phyloP scores from a whole-genome alignment of 208 protist species.

The Trypanosoma theileri region DNA sequence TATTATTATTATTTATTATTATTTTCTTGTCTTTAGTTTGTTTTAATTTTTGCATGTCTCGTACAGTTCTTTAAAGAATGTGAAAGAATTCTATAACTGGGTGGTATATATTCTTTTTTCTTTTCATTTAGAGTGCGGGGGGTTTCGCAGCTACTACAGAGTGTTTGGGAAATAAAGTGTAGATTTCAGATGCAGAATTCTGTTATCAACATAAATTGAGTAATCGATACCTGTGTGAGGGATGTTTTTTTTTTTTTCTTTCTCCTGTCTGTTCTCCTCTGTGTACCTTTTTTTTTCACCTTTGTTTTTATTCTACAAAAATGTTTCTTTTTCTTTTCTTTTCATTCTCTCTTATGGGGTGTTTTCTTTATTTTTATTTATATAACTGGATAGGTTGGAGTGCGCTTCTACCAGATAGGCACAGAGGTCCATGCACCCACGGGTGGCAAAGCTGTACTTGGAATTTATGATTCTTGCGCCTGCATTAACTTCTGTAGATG shows the following conservation, averaged over 20 bases:
- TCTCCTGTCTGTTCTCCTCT: background rate
- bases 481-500: conserved; percentile 13
- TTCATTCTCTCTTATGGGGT: background rate
- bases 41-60: no score
- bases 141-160: no score
- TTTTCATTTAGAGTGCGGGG: background rate
- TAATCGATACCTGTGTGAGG: background rate
- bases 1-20: no score
- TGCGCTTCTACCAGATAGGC: background rate
- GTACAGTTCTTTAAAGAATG: no score
- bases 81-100: no score
- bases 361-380: conserved; percentile 13
- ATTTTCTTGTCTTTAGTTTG: no score
- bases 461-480: conserved; percentile 72
- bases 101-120: background rate
- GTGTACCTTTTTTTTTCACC: background rate
- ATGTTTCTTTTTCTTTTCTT: background rate
- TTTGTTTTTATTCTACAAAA: conserved; percentile 6
- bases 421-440: conserved; percentile 28
- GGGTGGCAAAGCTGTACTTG: conserved; percentile 60
- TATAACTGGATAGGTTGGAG: background rate
- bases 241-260: conserved; percentile 5
- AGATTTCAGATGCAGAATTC: background rate
- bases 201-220: background rate
- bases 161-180: no score